phyloP scores from a whole-genome alignment of 148 eudicot genomes.

The Vaccinium macrocarpon region DNA sequence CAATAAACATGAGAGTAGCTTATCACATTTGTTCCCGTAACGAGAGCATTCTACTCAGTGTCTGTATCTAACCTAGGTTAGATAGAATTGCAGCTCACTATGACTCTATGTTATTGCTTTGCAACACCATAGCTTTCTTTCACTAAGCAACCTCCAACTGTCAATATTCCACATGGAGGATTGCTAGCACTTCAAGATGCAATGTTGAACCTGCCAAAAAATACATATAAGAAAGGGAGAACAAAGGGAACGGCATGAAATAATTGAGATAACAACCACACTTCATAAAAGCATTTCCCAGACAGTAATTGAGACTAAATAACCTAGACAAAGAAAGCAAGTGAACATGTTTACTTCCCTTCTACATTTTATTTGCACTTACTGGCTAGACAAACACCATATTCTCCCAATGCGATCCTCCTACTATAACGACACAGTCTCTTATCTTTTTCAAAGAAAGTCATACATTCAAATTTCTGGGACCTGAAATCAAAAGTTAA shows the following conservation, averaged over 20 bases:
- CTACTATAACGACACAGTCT: no score
- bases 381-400: no score
- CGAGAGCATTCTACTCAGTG: neutral
- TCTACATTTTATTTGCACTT: no score
- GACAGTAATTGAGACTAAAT: no score
- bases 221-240: neutral
- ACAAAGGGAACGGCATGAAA: neutral
- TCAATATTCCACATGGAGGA: constrained; percentile 69
- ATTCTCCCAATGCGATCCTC: no score
- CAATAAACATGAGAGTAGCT: no score
- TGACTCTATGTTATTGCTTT: constrained; percentile 87
- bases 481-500: no score
- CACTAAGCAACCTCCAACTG: constrained; percentile 68
- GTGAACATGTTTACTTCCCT: no score
- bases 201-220: constrained; percentile 35
- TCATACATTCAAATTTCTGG: no score
- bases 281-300: no score
- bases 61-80: neutral
- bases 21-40: neutral
- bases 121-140: constrained; percentile 91
- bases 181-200: constrained; percentile 56
- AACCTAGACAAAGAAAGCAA: no score
- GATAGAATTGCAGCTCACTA: constrained; percentile 37
- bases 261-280: neutral
- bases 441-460: no score